Conservation (phyloP, 768 basidiomycete genomes). For the Termitomyces sp. region DNA sequence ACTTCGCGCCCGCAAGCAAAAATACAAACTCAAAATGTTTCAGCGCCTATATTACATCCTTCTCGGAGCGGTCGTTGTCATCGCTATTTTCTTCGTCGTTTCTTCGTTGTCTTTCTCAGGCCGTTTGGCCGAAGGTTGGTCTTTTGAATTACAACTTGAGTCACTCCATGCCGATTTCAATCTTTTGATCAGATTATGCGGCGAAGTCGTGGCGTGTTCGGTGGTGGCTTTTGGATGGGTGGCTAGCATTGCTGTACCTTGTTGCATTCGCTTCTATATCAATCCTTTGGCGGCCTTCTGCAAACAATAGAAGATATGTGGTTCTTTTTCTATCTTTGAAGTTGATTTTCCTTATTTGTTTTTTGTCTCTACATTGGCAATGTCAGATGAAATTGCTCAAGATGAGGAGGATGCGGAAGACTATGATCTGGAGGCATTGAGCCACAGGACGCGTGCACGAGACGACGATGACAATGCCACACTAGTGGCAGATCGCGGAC, state of each 20-base stretch:
- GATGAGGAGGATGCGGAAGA: conserved; percentile 93
- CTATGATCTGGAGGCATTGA: conserved; percentile 80
- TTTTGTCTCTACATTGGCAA: conserved; percentile 65
- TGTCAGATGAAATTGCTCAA: conserved; percentile 96
- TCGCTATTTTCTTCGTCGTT: conserved; percentile 88
- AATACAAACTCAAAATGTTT: conserved; percentile 88
- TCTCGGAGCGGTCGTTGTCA: conserved; percentile 73
- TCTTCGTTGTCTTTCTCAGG: conserved; percentile 91
- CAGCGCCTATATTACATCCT: conserved; percentile 82
- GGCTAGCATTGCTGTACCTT: conserved; percentile 86
- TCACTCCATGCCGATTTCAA: conserved; percentile 2
- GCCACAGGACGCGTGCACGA: conserved; percentile 45
- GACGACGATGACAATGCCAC: conserved; percentile 72
- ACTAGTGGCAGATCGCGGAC: conserved; percentile 55
- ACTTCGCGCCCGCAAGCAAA: conserved; percentile 81
- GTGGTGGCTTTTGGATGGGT: conserved; percentile 98
- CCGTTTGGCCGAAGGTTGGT: conserved; percentile 80
- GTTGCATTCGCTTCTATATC: conserved; percentile 76
- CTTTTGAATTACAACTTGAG: conserved; percentile 2
- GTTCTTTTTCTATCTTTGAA: conserved; percentile 5
- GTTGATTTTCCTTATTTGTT: conserved; percentile 19
- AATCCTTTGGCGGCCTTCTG: conserved; percentile 93
- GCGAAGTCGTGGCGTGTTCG: conserved; percentile 85
- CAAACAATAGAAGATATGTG: conserved; percentile 81
- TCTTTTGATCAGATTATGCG: conserved; percentile 66